A percentile compares a stretch with the other conserved stretches of the same genome.
Evolutionary conservation across 2,329 filamentous ascomycete species (phyloP).

Genomic region (Trichoderma aggressivum): DNA sequence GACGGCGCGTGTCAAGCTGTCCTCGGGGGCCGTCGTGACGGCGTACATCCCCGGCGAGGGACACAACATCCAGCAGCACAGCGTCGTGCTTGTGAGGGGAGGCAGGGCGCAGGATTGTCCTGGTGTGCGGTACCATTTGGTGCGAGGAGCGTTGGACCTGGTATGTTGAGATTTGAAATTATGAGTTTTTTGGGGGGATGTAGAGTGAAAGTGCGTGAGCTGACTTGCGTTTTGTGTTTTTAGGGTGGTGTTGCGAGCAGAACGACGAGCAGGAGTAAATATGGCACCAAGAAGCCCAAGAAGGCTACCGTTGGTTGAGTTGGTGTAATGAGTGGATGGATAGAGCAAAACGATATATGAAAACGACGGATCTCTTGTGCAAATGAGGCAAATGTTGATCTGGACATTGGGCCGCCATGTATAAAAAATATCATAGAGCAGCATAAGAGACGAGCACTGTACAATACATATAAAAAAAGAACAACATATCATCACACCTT

Average conservation of each 20-base stretch:
- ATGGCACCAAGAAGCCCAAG: constrained; percentile 98
- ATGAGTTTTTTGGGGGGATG: not conserved
- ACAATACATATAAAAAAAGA: not conserved
- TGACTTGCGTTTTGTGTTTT: constrained; percentile 17
- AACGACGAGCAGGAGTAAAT: constrained; percentile 85
- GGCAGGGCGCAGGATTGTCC: constrained; percentile 95
- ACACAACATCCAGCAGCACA: constrained; percentile 98
- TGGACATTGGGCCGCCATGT: constrained; percentile 1
- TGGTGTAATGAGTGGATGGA: not conserved
- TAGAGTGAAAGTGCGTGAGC: not conserved
- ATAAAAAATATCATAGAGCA: constrained; percentile 13
- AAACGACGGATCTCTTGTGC: not conserved
- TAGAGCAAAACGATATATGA: not conserved
- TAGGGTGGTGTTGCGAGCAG: constrained; percentile 88
- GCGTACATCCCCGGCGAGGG: constrained; percentile 97
- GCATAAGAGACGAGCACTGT: not conserved
- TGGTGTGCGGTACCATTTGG: constrained; percentile 92
- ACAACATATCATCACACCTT: not conserved
- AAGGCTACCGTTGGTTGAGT: constrained; percentile 57
- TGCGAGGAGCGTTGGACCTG: constrained; percentile 88
- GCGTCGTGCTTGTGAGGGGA: constrained; percentile 91
- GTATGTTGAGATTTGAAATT: constrained; percentile 48
- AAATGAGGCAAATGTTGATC: not conserved
- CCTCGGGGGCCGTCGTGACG: constrained; percentile 80
- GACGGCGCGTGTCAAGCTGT: constrained; percentile 86